Evolutionary conservation across 331 rosid genomes (phyloP).

Genomic region (Rosa hybrid): DNA sequence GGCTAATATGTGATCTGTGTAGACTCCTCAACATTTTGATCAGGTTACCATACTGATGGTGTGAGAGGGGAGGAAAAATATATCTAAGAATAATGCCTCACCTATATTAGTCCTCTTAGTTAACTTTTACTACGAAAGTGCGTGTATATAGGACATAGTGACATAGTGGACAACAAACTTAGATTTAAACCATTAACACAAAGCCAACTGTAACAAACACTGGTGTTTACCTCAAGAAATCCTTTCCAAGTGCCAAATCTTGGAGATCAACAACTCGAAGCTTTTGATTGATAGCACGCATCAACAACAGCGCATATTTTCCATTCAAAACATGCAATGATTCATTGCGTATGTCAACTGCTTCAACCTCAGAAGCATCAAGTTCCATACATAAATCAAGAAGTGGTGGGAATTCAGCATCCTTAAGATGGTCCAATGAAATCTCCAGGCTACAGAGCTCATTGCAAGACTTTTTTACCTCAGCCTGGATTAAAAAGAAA

Average conservation of each 20-base stretch:
- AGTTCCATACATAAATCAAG: constrained; percentile 58
- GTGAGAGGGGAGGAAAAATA: background rate
- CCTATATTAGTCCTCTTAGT: background rate
- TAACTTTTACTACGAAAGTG: background rate
- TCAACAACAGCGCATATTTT: constrained; percentile 63
- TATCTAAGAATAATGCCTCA: background rate
- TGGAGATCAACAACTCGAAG: constrained; percentile 77
- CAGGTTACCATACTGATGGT: background rate
- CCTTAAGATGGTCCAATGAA: constrained; percentile 60
- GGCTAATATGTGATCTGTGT: background rate
- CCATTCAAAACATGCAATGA: constrained; percentile 55
- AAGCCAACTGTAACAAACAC: constrained; percentile 29
- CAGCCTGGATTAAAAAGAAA: constrained; percentile 49
- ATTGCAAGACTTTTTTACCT: constrained; percentile 44
- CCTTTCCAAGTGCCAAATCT: constrained; percentile 60
- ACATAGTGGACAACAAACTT: background rate
- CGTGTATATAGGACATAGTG: background rate
- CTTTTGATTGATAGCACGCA: constrained; percentile 66
- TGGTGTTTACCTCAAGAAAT: constrained; percentile 59
- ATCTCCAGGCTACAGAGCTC: constrained; percentile 60
- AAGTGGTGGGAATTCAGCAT: constrained; percentile 64
- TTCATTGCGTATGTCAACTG: constrained; percentile 60
- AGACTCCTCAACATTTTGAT: background rate
- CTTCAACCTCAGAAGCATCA: constrained; percentile 60
- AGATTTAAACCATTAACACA: constrained; percentile 15